phyloP scores from a whole-genome alignment of 495 filamentous ascomycete species.

The Hyaloscypha variabilis region DNA sequence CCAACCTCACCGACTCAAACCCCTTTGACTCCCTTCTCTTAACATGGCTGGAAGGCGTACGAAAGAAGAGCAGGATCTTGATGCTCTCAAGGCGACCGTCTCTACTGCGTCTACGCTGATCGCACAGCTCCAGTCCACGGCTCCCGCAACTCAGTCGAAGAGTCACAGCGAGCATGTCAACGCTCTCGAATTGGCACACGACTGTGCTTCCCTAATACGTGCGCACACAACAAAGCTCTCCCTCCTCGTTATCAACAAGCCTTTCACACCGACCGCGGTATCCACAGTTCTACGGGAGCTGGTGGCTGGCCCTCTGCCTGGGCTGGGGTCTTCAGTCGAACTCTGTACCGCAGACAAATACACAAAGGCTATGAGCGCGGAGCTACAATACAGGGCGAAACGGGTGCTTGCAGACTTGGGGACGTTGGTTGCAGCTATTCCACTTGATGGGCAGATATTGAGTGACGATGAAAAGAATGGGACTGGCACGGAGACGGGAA shows the following conservation, averaged over 20 bases:
- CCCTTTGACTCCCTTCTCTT: background rate
- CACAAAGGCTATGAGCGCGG: conserved; percentile 59
- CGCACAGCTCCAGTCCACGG: conserved; percentile 32
- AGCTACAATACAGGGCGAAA: conserved; percentile 50
- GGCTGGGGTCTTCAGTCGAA: conserved; percentile 68
- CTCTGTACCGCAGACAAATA: conserved; percentile 59
- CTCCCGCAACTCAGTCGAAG: conserved; percentile 27
- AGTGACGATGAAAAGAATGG: conserved; percentile 45
- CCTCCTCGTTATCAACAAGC: conserved; percentile 79
- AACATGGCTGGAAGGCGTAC: background rate
- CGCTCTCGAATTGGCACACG: conserved; percentile 64
- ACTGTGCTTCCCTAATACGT: conserved; percentile 66
- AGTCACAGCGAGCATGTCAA: conserved; percentile 36
- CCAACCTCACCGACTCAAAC: background rate
- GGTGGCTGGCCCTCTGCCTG: conserved; percentile 66
- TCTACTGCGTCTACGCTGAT: conserved; percentile 33
- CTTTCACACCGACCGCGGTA: conserved; percentile 80
- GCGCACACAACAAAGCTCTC: conserved; percentile 87
- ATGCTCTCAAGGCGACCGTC: conserved; percentile 40
- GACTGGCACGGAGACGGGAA: conserved; percentile 36
- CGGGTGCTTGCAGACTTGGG: conserved; percentile 50
- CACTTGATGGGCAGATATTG: conserved; percentile 48
- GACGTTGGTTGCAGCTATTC: conserved; percentile 46
- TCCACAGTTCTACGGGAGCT: conserved; percentile 65
- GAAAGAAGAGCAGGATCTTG: conserved; percentile 28